Evolutionary conservation across 179 eudicot species (phyloP), one percentile per base, ranked within the genome.

Genomic region (Spinacia oleracea): DNA sequence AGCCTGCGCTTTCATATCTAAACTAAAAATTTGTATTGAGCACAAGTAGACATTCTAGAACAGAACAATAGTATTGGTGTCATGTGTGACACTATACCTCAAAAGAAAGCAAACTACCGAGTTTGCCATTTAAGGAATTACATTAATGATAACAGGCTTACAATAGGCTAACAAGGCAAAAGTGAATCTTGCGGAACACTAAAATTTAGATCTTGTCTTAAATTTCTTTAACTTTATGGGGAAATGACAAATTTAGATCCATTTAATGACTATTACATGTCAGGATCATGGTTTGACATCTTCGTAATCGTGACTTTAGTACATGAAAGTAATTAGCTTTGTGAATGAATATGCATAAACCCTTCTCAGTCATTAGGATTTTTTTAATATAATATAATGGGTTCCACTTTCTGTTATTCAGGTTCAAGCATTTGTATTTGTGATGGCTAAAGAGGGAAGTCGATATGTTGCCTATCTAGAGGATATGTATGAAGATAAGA

Each of bases 401-500:
- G 29, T 70, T 67, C 73, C 12, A 9, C 58, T 73, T 74, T 70
- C 31, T 86, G 73, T 29, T 75, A 21, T 81, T 76, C 90, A 96
- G 99, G 86, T 84, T 21, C 94, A 94, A 21, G 89, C 98, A 32
- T 96, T 96, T 81, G 97, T 92, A 50, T 94, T 89, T 89, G 97
- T 96, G 78, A 96, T 96, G 99, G 97, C 99, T 65, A 92, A 96
- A 80, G 98, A 94, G 77, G 99, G 88, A 73, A 89, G 77, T 69
- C 91, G 85, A 55, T 88, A 94, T 78, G 89, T 96, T 77, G 99
- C 98, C 66, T 96, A 96, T 74, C 82, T 96, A 73, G 99, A 96
- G 83, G 99, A 94, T 83, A 94, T 94, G 99, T 96, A 96, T 69
- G 97, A 94, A 86, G 99, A 96, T 80, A 90, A 88, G 82, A 96